A percentile compares a stretch with the other conserved stretches of the same genome.
Evolutionary conservation across 345 rosid species (phyloP).

Genomic region (Lepidium didymum): DNA sequence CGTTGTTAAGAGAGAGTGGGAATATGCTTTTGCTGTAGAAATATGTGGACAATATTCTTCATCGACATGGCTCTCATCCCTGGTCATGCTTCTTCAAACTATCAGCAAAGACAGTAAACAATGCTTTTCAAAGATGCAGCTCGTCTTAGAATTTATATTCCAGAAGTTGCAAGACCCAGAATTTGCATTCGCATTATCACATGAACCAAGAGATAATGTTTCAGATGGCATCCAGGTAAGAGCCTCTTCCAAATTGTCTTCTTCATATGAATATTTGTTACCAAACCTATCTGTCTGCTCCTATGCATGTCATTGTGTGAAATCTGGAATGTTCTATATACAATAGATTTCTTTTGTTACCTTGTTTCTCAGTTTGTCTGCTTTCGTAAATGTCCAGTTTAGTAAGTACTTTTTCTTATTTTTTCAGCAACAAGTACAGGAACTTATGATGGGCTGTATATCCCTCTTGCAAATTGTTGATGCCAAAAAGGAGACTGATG

Average conservation of each 20-base stretch:
- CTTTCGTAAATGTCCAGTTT: neutral
- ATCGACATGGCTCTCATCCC: constrained; percentile 78
- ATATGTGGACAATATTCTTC: constrained; percentile 74
- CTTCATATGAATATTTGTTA: neutral
- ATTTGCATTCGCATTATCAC: constrained; percentile 55
- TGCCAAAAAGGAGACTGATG: constrained; percentile 36
- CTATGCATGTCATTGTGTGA: neutral
- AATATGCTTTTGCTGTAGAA: constrained; percentile 65
- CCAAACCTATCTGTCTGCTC: neutral
- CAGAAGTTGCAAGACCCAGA: constrained; percentile 79
- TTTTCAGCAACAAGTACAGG: constrained; percentile 59
- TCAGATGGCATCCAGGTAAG: constrained; percentile 65
- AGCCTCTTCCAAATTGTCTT: neutral
- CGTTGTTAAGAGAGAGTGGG: constrained; percentile 60
- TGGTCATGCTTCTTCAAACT: constrained; percentile 50
- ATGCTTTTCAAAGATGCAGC: constrained; percentile 36
- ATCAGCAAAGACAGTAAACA: constrained; percentile 35
- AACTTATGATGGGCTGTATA: constrained; percentile 69
- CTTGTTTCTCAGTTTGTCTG: constrained; percentile 2
- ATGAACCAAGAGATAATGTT: constrained; percentile 45
- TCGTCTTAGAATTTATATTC: constrained; percentile 51
- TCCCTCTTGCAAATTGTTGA: constrained; percentile 44
- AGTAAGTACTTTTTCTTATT: neutral
- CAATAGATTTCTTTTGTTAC: neutral
- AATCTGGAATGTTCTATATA: neutral